phyloP scores from a whole-genome alignment of 345 rosid genomes.

The Erucastrum elatum region DNA sequence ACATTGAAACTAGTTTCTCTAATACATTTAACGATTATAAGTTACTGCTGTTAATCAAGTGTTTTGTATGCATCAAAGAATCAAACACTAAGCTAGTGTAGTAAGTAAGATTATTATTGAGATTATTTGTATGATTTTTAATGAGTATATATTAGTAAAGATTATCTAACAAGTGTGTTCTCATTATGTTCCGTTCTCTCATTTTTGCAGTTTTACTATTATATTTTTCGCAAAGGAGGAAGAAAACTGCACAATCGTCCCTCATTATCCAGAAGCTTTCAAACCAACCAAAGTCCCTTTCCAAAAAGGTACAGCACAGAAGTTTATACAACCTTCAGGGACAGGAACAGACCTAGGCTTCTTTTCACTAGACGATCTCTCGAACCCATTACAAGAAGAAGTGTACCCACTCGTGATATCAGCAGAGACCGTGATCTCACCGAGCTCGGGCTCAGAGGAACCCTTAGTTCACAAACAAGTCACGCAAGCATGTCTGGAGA shows the following conservation, averaged over 20 bases:
- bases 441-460: constrained; percentile 39
- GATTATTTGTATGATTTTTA: neutral
- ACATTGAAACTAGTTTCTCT: too few relatives aligned
- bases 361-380: constrained; percentile 73
- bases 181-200: constrained; percentile 18
- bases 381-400: constrained; percentile 71
- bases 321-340: constrained; percentile 75
- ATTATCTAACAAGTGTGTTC: neutral
- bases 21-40: too few relatives aligned
- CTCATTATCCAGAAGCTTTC: constrained; percentile 66
- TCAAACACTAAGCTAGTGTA: too few relatives aligned
- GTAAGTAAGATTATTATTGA: neutral
- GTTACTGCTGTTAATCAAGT: too few relatives aligned
- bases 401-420: constrained; percentile 84
- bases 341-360: constrained; percentile 84
- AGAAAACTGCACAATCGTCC: constrained; percentile 62
- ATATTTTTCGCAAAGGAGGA: constrained; percentile 83
- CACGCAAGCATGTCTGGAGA: constrained; percentile 73
- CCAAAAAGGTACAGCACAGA: constrained; percentile 68
- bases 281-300: constrained; percentile 62
- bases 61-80: too few relatives aligned
- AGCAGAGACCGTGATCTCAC: constrained; percentile 55
- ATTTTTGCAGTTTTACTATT: constrained; percentile 61
- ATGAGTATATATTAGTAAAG: neutral
- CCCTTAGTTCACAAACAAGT: constrained; percentile 62